These are phyloP conservation scores for Mycena rebaudengoi DNA, from an alignment of 768 basidiomycete species.

Conservation along the genomic window DNA sequence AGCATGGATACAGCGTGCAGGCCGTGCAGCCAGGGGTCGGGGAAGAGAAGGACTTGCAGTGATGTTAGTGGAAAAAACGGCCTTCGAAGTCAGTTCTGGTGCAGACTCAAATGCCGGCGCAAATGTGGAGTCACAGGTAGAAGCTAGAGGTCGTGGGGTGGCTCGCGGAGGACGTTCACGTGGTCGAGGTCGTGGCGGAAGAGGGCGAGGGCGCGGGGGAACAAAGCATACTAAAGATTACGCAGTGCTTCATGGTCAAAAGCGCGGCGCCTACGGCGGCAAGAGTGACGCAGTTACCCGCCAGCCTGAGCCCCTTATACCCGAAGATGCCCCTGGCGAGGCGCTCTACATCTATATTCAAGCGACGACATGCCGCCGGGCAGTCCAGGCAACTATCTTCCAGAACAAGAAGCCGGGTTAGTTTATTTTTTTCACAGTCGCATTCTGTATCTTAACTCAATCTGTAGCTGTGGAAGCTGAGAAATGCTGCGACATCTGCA, in stretches of 20 bases:
- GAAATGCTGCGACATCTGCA: too few species aligned
- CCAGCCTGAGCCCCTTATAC: conserved; percentile 12
- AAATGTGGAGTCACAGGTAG: neutral
- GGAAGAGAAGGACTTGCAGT: conserved; percentile 32
- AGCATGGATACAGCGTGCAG: conserved; percentile 41
- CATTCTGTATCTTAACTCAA: too few species aligned
- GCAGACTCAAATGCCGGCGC: too few species aligned
- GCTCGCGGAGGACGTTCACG: conserved; percentile 14
- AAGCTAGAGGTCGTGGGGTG: neutral
- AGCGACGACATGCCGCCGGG: conserved; percentile 33
- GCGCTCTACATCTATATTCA: conserved; percentile 39
- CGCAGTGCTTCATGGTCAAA: conserved; percentile 2
- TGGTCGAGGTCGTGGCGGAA: conserved; percentile 13
- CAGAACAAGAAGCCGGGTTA: too few species aligned
- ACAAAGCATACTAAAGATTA: neutral
- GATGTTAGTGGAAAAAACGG: conserved; percentile 33
- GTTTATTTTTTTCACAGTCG: too few species aligned
- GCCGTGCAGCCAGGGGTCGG: conserved; percentile 36
- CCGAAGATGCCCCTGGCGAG: conserved; percentile 29
- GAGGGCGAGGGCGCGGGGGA: conserved; percentile 11
- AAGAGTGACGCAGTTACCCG: conserved; percentile 1
- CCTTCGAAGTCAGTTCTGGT: conserved; percentile 31
- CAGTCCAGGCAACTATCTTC: too few species aligned
- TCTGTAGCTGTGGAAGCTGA: too few species aligned
- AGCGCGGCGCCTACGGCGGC: conserved; percentile 10